phyloP scores from a whole-genome alignment of 768 basidiomycete genomes.

The Cubamyces sp. region DNA sequence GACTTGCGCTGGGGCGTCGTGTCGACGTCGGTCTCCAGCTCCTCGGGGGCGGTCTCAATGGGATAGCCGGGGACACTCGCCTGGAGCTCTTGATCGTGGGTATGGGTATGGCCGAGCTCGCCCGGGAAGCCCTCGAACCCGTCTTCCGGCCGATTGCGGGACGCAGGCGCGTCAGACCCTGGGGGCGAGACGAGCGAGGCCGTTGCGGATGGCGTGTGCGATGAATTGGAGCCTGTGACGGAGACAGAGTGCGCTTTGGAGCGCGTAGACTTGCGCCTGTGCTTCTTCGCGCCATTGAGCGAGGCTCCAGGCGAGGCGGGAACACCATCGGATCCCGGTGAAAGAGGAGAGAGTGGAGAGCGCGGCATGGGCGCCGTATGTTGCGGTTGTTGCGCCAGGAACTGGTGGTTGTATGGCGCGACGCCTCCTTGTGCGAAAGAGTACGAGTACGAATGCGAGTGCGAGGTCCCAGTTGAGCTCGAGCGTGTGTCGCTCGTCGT shows the following conservation, averaged over 20 bases:
- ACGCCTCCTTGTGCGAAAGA: constrained; percentile 1
- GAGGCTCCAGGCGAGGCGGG: constrained; percentile 1
- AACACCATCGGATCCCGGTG: neutral
- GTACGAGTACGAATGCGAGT: constrained; percentile 35
- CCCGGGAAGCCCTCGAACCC: constrained; percentile 44
- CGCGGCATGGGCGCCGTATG: constrained; percentile 3
- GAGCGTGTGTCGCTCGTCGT: constrained; percentile 41
- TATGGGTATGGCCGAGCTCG: constrained; percentile 22
- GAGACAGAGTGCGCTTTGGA: constrained; percentile 45
- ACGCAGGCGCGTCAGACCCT: constrained; percentile 37
- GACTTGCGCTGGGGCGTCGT: neutral
- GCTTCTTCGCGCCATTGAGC: constrained; percentile 6
- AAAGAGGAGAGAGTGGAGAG: constrained; percentile 10
- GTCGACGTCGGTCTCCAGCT: neutral
- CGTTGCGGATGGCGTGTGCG: constrained; percentile 44
- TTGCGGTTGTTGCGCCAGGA: constrained; percentile 30
- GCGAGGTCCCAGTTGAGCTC: constrained; percentile 55
- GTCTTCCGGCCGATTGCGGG: constrained; percentile 15
- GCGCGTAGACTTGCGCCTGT: constrained; percentile 29
- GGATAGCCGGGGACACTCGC: neutral
- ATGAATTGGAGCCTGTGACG: constrained; percentile 47
- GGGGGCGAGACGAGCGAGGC: constrained; percentile 33
- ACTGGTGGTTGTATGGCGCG: constrained; percentile 34
- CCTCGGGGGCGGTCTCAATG: neutral
- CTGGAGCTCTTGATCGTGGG: constrained; percentile 7